A percentile compares a stretch with the other conserved stretches of the same genome.
phyloP scores from a whole-genome alignment of 1,284 basidiomycete genomes.

The Naganishia sp. region DNA sequence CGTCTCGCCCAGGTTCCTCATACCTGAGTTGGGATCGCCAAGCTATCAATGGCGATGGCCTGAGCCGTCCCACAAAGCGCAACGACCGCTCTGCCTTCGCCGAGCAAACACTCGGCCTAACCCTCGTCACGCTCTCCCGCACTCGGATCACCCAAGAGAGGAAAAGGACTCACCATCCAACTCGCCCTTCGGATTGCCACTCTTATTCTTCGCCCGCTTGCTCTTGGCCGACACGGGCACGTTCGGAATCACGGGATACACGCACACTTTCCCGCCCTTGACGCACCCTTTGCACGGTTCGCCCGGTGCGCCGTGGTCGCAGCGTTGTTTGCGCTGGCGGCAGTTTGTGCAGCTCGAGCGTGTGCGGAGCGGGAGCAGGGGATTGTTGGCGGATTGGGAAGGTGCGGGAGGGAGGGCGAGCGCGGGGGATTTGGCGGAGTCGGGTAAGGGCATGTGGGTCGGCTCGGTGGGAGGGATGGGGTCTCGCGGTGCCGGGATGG shows the following conservation, averaged over 20 bases:
- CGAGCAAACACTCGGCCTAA: too few relatives aligned
- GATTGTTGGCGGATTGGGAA: background rate
- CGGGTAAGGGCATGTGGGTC: too few relatives aligned
- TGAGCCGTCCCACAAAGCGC: too few relatives aligned
- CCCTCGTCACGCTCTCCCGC: background rate
- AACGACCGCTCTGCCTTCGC: too few relatives aligned
- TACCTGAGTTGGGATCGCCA: too few relatives aligned
- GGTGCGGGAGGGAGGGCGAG: background rate
- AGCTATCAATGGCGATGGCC: too few relatives aligned
- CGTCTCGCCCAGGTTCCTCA: too few relatives aligned
- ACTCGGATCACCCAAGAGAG: background rate
- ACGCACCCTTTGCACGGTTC: slow-evolving; percentile 5
- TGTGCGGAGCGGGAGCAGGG: slow-evolving; percentile 7
- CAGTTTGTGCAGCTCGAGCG: slow-evolving; percentile 26
- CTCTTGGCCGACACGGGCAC: background rate
- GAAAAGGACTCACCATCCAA: background rate
- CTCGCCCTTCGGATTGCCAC: background rate
- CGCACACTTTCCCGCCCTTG: slow-evolving; percentile 21
- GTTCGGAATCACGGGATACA: slow-evolving; percentile 6
- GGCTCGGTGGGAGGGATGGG: too few relatives aligned
- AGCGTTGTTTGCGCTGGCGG: slow-evolving; percentile 23
- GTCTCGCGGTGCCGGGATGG: too few relatives aligned
- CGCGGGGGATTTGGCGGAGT: background rate
- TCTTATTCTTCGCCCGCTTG: background rate
- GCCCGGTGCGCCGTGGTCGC: slow-evolving; percentile 18